Evolutionary conservation across 2,329 filamentous ascomycete genomes (phyloP), one percentile per base, ranked within the genome.

Genomic region (Apiospora phragmitis): DNA sequence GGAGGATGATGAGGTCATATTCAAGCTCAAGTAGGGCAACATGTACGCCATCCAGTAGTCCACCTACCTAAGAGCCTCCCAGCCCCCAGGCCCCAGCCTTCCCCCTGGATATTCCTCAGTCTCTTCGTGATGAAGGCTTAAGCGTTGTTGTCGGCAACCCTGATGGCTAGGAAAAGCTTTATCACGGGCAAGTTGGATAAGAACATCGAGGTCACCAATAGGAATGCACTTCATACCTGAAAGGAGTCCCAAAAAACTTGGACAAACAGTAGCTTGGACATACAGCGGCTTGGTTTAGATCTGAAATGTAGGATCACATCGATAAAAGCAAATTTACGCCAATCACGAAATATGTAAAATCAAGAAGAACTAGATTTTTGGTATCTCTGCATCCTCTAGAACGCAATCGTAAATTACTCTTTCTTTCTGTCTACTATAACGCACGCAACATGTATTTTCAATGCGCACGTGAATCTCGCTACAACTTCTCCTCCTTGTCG

Each of bases 401-500:
- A 35, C 18, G 51, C 29, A 32, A 4, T 62, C 55, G 9, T 38
- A 38, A 62, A 35, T 62, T 35, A 21, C 29, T 62, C 32, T 35
- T 12, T 24, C n/a, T 11, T 7, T 45, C 18, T 45, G 8, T 21
- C 7, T 26, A 24, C 47, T 12, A 26, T 14, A 49, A 26, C 47
- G 47, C 47, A 12, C n/a, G 11, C 9, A 49, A 6, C n/a, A 9
- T 11, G n/a, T 49, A 49, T 24, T n/a, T n/a, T n/a, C n/a, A n/a
- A n/a, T n/a, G n/a, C n/a, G n/a, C n/a, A n/a, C n/a, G n/a, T n/a
- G n/a, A n/a, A n/a, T n/a, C n/a, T n/a, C n/a, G n/a, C 55, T 68
- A 72, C 41, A 72, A 41, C 67, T 72, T 72, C 47, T 70, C 68
- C 18, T 79, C 80, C 51, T 83, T 83, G 72, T 79, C 81, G 62